A percentile compares a stretch with the other conserved stretches of the same genome.
phyloP scores from a whole-genome alignment of 2,329 filamentous ascomycete genomes.

The Monilinia fructigena region DNA sequence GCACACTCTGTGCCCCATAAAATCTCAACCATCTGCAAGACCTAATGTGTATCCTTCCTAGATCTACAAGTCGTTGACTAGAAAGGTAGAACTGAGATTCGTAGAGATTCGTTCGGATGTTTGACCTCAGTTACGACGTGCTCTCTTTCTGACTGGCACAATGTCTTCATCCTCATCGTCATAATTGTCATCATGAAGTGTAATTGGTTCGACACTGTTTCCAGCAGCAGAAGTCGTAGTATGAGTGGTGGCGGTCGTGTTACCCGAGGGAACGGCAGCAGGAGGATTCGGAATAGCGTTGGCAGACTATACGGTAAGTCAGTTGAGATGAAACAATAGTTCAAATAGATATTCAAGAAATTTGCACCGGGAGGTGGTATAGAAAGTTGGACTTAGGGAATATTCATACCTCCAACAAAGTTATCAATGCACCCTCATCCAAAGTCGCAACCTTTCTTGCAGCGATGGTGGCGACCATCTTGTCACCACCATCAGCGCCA shows the following conservation, averaged over 20 bases:
- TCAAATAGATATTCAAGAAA: background rate
- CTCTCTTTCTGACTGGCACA: background rate
- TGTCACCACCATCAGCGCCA: constrained; percentile 34
- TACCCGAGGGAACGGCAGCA: no score
- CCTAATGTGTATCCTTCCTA: no score
- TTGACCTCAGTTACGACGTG: no score
- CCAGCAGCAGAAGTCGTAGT: no score
- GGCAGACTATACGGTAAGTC: background rate
- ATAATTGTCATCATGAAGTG: background rate
- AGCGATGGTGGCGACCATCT: constrained; percentile 26
- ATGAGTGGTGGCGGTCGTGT: no score
- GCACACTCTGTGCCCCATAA: no score
- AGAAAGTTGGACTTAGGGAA: background rate
- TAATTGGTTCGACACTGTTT: no score
- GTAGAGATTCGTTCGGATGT: no score
- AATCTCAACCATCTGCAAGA: no score
- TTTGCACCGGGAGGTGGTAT: background rate
- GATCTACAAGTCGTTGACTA: no score
- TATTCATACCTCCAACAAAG: constrained; percentile 19
- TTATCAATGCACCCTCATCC: constrained; percentile 32
- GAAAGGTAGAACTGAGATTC: no score
- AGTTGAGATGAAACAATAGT: background rate
- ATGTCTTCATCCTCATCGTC: background rate
- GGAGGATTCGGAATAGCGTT: no score
- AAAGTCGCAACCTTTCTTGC: constrained; percentile 21